A percentile compares a stretch with the other conserved stretches of the same genome.
phyloP scores from a whole-genome alignment of 306 rosid species.

The Rubus parviflorus region DNA sequence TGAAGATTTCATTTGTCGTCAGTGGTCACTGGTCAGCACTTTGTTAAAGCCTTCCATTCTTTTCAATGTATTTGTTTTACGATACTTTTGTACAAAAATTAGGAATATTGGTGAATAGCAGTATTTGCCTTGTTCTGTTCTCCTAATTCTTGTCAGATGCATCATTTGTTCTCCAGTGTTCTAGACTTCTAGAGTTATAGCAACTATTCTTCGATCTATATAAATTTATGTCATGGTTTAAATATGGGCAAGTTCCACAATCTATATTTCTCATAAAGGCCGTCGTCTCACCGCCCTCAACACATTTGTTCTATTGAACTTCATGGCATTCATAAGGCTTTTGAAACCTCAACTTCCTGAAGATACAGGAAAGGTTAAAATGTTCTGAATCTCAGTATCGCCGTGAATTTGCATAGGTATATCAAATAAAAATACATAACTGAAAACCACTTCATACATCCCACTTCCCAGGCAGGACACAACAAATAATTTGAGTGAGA shows the following conservation, averaged over 20 bases:
- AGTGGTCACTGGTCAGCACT: constrained; percentile 45
- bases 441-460: too few species aligned
- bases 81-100: constrained; percentile 86
- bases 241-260: background rate
- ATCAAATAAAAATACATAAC: background rate
- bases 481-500: too few species aligned
- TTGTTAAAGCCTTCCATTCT: constrained; percentile 71
- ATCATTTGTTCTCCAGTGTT: background rate
- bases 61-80: constrained; percentile 76
- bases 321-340: background rate
- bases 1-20: constrained; percentile 28
- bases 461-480: too few species aligned
- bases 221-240: too few species aligned
- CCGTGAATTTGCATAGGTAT: background rate
- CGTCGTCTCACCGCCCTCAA: too few species aligned
- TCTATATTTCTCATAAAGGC: background rate
- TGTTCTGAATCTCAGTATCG: background rate
- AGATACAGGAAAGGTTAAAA: background rate
- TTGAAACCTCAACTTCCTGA: background rate
- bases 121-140: constrained; percentile 60
- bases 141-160: constrained; percentile 14
- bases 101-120: constrained; percentile 79
- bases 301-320: too few species aligned
- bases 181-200: background rate
- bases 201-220: background rate